Conservation (phyloP, 2,329 filamentous ascomycete species). For the Calonectria honghensis region DNA sequence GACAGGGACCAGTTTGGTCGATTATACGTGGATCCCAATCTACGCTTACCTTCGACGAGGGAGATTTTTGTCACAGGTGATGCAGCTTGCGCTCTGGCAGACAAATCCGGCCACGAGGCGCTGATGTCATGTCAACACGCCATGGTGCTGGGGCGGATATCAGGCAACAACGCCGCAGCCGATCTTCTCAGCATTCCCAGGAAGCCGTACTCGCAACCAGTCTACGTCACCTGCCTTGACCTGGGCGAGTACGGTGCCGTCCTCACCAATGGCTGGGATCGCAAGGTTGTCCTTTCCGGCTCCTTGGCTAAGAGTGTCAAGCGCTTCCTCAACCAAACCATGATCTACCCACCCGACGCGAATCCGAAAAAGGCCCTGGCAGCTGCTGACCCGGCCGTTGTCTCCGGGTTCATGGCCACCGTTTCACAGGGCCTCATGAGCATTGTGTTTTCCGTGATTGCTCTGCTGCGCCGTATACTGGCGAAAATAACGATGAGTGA, state of each 20-base stretch:
- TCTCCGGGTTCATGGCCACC: conserved; percentile 5
- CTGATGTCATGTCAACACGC: conserved; percentile 64
- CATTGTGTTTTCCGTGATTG: conserved; percentile 8
- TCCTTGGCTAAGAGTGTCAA: conserved; percentile 58
- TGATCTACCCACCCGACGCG: conserved; percentile 55
- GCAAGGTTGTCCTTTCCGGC: conserved; percentile 54
- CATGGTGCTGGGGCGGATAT: conserved; percentile 56
- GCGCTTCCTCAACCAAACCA: conserved; percentile 55
- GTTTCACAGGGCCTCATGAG: conserved; percentile 9
- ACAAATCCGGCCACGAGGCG: conserved; percentile 52
- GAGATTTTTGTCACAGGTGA: conserved; percentile 55
- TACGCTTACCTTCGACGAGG: conserved; percentile 2
- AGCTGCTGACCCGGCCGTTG: conserved; percentile 2
- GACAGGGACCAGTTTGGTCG: conserved; percentile 49
- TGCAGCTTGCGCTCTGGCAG: conserved; percentile 52
- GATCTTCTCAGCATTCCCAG: conserved; percentile 55
- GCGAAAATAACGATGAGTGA: neutral
- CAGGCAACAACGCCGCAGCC: conserved; percentile 58
- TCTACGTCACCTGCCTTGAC: conserved; percentile 59
- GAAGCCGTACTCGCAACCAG: conserved; percentile 55
- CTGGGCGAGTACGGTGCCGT: conserved; percentile 57
- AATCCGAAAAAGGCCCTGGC: conserved; percentile 8
- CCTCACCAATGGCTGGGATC: conserved; percentile 56
- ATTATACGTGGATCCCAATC: neutral
- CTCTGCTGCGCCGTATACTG: conserved; percentile 8